Conservation (phyloP, 1,139 yeast species). For the Casaregolazyma suthepensis region DNA sequence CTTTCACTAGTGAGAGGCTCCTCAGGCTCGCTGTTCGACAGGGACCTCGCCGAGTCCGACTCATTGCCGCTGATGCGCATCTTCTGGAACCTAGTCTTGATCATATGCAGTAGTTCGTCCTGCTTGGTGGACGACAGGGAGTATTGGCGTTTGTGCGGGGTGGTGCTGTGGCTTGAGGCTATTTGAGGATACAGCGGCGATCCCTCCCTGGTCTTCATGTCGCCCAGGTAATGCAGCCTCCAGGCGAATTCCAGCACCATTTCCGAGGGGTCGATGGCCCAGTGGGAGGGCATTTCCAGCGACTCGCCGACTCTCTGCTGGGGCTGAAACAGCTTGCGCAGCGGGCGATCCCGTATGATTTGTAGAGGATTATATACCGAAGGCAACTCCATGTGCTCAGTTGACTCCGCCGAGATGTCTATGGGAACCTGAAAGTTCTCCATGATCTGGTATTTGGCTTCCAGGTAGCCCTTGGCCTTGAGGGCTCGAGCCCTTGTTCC, state of each 20-base stretch:
- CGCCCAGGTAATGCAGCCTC: constrained; percentile 62
- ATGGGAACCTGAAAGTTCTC: constrained; percentile 33
- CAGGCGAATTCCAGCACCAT: constrained; percentile 55
- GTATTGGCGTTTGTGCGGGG: background rate
- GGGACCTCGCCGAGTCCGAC: constrained; percentile 16
- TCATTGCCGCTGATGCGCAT: constrained; percentile 11
- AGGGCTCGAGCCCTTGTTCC: constrained; percentile 46
- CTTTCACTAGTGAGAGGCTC: background rate
- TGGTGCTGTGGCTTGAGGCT: background rate
- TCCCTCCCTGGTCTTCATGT: constrained; percentile 50
- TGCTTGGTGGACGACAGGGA: constrained; percentile 1
- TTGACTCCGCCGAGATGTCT: constrained; percentile 3
- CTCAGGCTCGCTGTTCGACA: constrained; percentile 18
- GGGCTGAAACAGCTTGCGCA: constrained; percentile 33
- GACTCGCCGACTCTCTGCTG: constrained; percentile 47
- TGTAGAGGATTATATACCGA: constrained; percentile 67
- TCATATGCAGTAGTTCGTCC: constrained; percentile 4
- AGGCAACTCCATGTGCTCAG: constrained; percentile 29
- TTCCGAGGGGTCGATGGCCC: constrained; percentile 70
- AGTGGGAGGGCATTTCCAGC: constrained; percentile 36
- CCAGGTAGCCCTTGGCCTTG: constrained; percentile 46
- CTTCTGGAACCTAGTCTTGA: constrained; percentile 6
- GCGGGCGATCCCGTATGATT: constrained; percentile 60
- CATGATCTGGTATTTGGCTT: constrained; percentile 46
- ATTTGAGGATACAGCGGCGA: constrained; percentile 51